Evolutionary conservation across 2,329 filamentous ascomycete genomes (phyloP), one percentile per base, ranked within the genome.

Genomic region (Parafenestella ontariensis): DNA sequence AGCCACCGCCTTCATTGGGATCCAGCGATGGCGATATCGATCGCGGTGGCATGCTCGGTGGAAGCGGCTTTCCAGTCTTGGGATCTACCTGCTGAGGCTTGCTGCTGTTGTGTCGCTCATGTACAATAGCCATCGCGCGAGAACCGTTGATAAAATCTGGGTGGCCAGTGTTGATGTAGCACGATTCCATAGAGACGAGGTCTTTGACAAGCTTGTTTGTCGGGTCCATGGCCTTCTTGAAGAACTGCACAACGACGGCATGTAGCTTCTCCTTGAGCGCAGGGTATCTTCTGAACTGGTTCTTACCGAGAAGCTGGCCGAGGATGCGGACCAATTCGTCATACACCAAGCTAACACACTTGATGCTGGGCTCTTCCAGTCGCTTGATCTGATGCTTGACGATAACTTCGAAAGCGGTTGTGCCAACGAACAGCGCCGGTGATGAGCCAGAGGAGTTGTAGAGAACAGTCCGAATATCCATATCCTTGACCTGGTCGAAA

Each of bases 381-480:
- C 95, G 87, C 85, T 91, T 96, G 79, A 99, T 99, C 77, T 99
- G 93, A 76, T 97, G 92, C 84, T 98, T 99, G 65, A 98, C 94
- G 66, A 99, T 97, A 63, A 97, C 83, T 78, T 99, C 95, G 69
- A 99, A 99, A n/a, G 95, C 95, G 6, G 91, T 96, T 7, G 95
- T 98, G 51, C 95, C 95, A 26, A 99, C 95, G 72, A 99, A 99
- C 7, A 99, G 86, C 1, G 95, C 94, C 0, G 95, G 95, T 1
- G 94, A 96, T 26, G 95, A 95, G 73, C 95, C 95, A n/a, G 95
- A 98, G 21, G 95, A 98, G 85, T 99, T 99, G 86, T 96, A 96
- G 8, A 99, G 85, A 58, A 97, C 94, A 21, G 92, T 98, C 66
- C 96, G 89, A 68, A 99, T 99, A 72, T 99, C 95, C 56, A 94